A percentile compares a stretch with the other conserved stretches of the same genome.
phyloP scores from a whole-genome alignment of 129 eudicot genomes.

The Flaveria ramosissima region DNA sequence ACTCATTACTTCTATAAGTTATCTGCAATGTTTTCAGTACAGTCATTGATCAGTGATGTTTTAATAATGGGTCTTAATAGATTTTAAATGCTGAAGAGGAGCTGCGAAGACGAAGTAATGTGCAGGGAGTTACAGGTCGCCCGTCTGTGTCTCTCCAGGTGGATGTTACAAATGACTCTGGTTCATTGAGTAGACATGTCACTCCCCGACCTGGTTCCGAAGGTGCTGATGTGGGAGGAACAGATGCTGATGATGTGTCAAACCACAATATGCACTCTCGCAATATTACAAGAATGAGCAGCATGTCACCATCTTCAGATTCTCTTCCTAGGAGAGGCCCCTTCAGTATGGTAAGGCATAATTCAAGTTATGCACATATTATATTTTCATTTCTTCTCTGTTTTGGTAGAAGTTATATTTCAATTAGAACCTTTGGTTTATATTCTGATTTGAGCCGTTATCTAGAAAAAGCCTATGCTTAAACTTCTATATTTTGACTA shows the following conservation, averaged over 20 bases:
- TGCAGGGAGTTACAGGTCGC: constrained; percentile 51
- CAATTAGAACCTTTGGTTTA: not conserved
- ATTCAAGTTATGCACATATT: constrained; percentile 36
- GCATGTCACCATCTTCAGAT: constrained; percentile 84
- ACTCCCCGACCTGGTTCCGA: constrained; percentile 78
- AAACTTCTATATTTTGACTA: not conserved
- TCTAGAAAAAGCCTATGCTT: not conserved
- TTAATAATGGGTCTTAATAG: constrained; percentile 37
- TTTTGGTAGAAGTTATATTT: not conserved
- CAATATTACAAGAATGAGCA: constrained; percentile 63
- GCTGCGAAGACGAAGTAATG: constrained; percentile 60
- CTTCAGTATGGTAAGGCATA: constrained; percentile 54
- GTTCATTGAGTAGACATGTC: constrained; percentile 62
- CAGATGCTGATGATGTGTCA: constrained; percentile 55
- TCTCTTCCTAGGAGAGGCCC: constrained; percentile 62
- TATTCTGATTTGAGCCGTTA: not conserved
- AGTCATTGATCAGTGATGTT: constrained; percentile 5
- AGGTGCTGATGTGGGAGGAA: constrained; percentile 63
- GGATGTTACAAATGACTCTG: constrained; percentile 76
- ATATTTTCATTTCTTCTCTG: not conserved
- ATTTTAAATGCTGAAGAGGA: constrained; percentile 92
- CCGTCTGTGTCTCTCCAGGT: constrained; percentile 70
- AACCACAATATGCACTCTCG: constrained; percentile 61
- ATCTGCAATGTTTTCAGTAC: constrained; percentile 2
- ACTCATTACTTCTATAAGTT: not conserved